Evolutionary conservation across 768 basidiomycete species (phyloP).

Genomic region (Pulveroboletus sp.): DNA sequence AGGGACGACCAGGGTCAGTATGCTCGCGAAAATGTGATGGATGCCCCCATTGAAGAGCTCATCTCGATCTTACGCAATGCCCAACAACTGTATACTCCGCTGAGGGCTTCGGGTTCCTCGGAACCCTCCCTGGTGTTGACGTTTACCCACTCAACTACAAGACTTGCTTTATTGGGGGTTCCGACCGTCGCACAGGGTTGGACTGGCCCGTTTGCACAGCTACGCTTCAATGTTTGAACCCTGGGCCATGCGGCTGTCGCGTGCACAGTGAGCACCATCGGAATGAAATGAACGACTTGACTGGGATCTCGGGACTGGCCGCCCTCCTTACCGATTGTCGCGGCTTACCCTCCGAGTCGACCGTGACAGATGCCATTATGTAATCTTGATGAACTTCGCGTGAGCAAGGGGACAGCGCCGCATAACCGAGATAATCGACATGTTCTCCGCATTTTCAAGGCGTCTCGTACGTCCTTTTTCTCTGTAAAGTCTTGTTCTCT

Average conservation of each 20-base stretch:
- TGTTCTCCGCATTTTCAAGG: conserved; percentile 37
- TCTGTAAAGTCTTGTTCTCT: background rate
- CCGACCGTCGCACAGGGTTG: conserved; percentile 11
- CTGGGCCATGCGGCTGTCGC: conserved; percentile 10
- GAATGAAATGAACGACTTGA: background rate
- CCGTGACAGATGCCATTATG: background rate
- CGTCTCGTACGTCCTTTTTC: conserved; percentile 25
- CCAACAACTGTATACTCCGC: too few species aligned
- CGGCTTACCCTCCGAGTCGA: too few species aligned
- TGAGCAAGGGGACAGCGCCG: too few species aligned
- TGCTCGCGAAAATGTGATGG: background rate
- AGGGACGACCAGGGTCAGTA: conserved; percentile 5
- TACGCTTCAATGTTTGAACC: background rate
- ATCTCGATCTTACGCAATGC: background rate
- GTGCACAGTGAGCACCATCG: background rate
- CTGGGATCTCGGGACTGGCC: too few species aligned
- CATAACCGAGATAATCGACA: conserved; percentile 2
- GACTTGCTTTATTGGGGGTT: conserved; percentile 8
- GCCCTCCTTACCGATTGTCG: too few species aligned
- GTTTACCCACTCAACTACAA: conserved; percentile 1
- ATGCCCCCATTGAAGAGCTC: background rate
- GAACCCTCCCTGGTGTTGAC: background rate
- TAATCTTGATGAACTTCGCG: background rate
- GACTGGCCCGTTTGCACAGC: background rate
- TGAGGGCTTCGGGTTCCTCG: background rate